A percentile compares a stretch with the other conserved stretches of the same genome.
phyloP scores from a whole-genome alignment of 139 green algal species.

The Pseudopediastrum boryanum region DNA sequence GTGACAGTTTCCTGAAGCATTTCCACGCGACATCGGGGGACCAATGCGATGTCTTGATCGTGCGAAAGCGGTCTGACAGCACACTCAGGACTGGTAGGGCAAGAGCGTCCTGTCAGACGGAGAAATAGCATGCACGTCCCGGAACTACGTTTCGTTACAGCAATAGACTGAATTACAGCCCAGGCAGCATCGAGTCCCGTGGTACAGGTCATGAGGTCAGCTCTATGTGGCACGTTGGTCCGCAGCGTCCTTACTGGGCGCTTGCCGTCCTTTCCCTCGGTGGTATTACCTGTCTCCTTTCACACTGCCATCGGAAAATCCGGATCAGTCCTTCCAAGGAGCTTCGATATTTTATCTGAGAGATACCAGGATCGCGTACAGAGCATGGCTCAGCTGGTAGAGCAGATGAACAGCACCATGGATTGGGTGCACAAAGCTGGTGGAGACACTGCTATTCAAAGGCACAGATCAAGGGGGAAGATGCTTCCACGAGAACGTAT shows the following conservation, averaged over 20 bases:
- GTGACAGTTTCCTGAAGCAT: too few relatives aligned
- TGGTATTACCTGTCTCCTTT: background rate
- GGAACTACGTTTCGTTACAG: too few relatives aligned
- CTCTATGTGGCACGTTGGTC: too few relatives aligned
- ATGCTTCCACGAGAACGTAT: constrained; percentile 78
- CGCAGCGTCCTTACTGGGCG: background rate
- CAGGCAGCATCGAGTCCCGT: too few relatives aligned
- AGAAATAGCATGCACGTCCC: too few relatives aligned
- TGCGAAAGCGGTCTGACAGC: too few relatives aligned
- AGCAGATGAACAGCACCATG: constrained; percentile 9
- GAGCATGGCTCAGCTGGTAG: constrained; percentile 30
- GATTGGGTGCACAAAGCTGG: constrained; percentile 36
- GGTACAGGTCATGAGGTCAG: too few relatives aligned
- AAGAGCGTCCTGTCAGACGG: too few relatives aligned
- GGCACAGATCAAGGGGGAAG: constrained; percentile 69
- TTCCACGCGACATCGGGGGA: too few relatives aligned
- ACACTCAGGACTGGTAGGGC: too few relatives aligned
- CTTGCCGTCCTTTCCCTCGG: background rate
- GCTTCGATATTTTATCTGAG: constrained; percentile 18
- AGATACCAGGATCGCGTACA: background rate
- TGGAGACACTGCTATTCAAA: constrained; percentile 59
- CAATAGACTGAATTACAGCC: too few relatives aligned
- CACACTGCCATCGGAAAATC: background rate
- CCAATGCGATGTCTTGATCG: too few relatives aligned
- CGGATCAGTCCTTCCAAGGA: background rate